Conservation (phyloP, 2,329 filamentous ascomycete genomes). For the Incumbomyces lentus region DNA sequence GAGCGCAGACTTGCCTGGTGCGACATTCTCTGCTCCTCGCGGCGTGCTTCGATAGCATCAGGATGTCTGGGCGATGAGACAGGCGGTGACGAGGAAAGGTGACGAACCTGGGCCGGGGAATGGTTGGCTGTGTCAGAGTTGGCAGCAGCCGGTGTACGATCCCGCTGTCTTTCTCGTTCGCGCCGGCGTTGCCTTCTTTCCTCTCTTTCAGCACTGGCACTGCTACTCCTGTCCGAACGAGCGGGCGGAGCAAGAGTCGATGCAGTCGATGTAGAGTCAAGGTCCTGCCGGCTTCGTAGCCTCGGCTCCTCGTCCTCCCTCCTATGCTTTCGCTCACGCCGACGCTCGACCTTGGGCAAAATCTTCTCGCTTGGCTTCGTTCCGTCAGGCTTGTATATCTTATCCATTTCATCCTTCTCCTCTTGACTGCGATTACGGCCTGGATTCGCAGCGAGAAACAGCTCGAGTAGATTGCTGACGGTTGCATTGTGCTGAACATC, state of each 20-base stretch:
- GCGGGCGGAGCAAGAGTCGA: slow-evolving; percentile 7
- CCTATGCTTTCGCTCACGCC: slow-evolving; percentile 33
- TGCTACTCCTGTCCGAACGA: slow-evolving; percentile 19
- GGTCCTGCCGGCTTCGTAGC: slow-evolving; percentile 56
- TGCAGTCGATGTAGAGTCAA: slow-evolving; percentile 19
- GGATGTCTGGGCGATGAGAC: slow-evolving; percentile 18
- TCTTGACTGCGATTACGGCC: slow-evolving; percentile 56
- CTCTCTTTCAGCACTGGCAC: slow-evolving; percentile 37
- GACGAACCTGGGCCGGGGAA: background rate
- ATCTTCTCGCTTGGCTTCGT: slow-evolving; percentile 61
- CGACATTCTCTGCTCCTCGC: slow-evolving; percentile 50
- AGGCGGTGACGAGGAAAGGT: slow-evolving; percentile 9
- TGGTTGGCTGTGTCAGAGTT: background rate
- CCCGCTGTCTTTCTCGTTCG: slow-evolving; percentile 25
- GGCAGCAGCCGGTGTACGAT: background rate
- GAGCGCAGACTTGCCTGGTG: slow-evolving; percentile 85
- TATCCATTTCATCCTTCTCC: slow-evolving; percentile 67
- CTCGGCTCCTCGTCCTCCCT: slow-evolving; percentile 51
- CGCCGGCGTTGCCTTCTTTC: slow-evolving; percentile 28
- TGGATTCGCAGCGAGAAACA: slow-evolving; percentile 73
- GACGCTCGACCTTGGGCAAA: slow-evolving; percentile 50
- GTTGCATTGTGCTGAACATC: slow-evolving; percentile 85
- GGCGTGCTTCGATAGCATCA: slow-evolving; percentile 23
- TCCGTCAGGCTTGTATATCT: slow-evolving; percentile 51
- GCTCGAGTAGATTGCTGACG: slow-evolving; percentile 79